A percentile compares a stretch with the other conserved stretches of the same genome.
These are phyloP conservation scores for Citrus reticulata DNA, from an alignment of 345 rosid genomes.

Conservation along the genomic window DNA sequence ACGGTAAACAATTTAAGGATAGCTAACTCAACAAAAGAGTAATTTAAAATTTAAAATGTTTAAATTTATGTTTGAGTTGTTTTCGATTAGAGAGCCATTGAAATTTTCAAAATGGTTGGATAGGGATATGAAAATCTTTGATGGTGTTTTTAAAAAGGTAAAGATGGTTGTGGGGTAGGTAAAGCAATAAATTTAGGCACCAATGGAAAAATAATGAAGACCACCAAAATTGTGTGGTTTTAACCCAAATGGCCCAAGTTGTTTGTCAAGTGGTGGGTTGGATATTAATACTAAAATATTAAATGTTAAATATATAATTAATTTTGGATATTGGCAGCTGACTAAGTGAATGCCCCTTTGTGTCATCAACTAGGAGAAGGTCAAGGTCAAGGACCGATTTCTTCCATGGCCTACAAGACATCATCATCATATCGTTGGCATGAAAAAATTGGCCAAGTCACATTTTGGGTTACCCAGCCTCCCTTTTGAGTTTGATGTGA, in stretches of 20 bases:
- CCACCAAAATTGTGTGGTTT: conserved; percentile 1
- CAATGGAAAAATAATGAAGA: too few relatives aligned
- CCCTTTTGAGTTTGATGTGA: not conserved
- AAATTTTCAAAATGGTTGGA: conserved; percentile 1
- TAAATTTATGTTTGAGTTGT: not conserved
- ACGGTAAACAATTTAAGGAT: too few relatives aligned
- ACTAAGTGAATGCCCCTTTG: not conserved
- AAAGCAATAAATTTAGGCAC: not conserved
- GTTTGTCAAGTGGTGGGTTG: not conserved
- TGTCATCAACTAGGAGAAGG: not conserved
- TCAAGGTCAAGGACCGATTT: not conserved
- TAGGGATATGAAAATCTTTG: not conserved
- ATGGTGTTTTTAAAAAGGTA: not conserved
- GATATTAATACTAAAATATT: not conserved
- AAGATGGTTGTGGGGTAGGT: not conserved
- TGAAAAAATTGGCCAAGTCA: not conserved
- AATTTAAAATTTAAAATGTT: not conserved
- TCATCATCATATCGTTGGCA: not conserved
- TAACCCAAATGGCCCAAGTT: not conserved
- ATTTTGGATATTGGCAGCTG: not conserved
- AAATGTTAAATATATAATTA: not conserved
- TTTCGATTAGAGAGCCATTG: not conserved
- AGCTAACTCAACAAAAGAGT: too few relatives aligned
- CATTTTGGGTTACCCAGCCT: not conserved
- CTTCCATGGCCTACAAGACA: not conserved